A percentile compares a stretch with the other conserved stretches of the same genome.
phyloP scores from a whole-genome alignment of 106 monocot genomes.

The Dioscorea zingiberensis region DNA sequence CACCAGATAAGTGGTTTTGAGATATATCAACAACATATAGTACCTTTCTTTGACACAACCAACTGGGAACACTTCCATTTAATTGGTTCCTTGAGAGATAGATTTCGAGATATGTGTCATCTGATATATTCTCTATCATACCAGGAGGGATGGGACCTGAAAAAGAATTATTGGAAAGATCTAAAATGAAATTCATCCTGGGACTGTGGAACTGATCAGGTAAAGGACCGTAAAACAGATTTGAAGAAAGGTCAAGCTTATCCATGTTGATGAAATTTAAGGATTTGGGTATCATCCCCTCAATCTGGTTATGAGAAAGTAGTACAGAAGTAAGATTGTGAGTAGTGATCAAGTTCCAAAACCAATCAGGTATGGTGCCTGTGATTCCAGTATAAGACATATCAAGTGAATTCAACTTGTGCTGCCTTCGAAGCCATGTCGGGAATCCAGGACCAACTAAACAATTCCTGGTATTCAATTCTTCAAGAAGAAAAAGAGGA shows the following conservation, averaged over 20 bases:
- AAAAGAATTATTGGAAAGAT: no score
- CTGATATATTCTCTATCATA: not conserved
- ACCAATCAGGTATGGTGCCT: conserved; percentile 25
- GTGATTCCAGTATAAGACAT: conserved; percentile 16
- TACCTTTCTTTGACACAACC: not conserved
- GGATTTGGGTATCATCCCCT: no score
- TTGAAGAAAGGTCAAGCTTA: no score
- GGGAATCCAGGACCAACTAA: conserved; percentile 24
- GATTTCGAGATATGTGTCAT: not conserved
- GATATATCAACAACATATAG: not conserved
- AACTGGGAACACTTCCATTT: not conserved
- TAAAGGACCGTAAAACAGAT: no score
- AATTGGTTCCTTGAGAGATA: not conserved
- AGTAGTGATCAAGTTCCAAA: conserved; percentile 15
- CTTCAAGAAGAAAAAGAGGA: conserved; percentile 18
- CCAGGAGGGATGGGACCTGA: no score
- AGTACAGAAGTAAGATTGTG: no score
- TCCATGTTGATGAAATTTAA: no score
- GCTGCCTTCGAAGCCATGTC: conserved; percentile 23
- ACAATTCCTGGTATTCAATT: conserved; percentile 3
- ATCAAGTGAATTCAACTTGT: not conserved
- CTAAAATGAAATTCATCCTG: no score
- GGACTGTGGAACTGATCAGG: no score
- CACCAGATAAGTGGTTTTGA: not conserved
- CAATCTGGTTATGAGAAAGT: no score